Evolutionary conservation across 1,284 basidiomycete species (phyloP).

Genomic region (Malassezia slooffiae): DNA sequence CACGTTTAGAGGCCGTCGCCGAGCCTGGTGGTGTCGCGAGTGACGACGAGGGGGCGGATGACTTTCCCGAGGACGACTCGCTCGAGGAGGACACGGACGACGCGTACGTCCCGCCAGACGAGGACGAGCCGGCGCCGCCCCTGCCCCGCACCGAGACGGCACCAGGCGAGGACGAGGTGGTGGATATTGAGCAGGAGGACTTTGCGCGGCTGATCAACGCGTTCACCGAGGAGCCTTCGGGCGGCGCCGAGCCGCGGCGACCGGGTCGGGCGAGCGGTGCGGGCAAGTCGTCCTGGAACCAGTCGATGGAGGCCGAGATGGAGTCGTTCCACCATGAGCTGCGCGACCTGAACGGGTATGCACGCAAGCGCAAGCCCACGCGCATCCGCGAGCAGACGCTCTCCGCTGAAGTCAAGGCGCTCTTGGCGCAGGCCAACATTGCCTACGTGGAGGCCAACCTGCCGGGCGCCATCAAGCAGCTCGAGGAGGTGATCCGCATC

Average conservation of each 20-base stretch:
- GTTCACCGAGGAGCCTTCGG: slow-evolving; percentile 22
- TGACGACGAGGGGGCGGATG: slow-evolving; percentile 12
- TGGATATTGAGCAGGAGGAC: slow-evolving; percentile 25
- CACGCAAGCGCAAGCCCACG: slow-evolving; percentile 19
- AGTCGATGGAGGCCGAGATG: slow-evolving; percentile 32
- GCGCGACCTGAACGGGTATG: slow-evolving; percentile 24
- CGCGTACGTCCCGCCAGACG: slow-evolving; percentile 21
- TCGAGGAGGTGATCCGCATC: slow-evolving; percentile 84
- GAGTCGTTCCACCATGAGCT: slow-evolving; percentile 38
- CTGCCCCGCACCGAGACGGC: background rate
- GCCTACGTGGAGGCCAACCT: slow-evolving; percentile 67
- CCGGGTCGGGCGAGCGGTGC: too few relatives aligned
- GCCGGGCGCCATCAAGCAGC: slow-evolving; percentile 61
- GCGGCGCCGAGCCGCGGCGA: slow-evolving; percentile 14
- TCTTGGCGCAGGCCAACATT: slow-evolving; percentile 77
- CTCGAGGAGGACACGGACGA: slow-evolving; percentile 19
- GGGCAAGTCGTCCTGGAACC: slow-evolving; percentile 19
- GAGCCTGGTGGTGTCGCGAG: too few relatives aligned
- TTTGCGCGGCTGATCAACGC: slow-evolving; percentile 26
- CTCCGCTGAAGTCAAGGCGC: slow-evolving; percentile 66
- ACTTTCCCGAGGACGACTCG: slow-evolving; percentile 2
- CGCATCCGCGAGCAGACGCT: slow-evolving; percentile 47
- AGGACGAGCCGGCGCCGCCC: slow-evolving; percentile 3
- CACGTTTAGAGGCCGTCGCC: too few relatives aligned
- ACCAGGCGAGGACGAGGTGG: slow-evolving; percentile 15